Evolutionary conservation across 75 land plant genomes (phyloP), one percentile per base, ranked within the genome.

Genomic region (Cupressus sempervirens): DNA sequence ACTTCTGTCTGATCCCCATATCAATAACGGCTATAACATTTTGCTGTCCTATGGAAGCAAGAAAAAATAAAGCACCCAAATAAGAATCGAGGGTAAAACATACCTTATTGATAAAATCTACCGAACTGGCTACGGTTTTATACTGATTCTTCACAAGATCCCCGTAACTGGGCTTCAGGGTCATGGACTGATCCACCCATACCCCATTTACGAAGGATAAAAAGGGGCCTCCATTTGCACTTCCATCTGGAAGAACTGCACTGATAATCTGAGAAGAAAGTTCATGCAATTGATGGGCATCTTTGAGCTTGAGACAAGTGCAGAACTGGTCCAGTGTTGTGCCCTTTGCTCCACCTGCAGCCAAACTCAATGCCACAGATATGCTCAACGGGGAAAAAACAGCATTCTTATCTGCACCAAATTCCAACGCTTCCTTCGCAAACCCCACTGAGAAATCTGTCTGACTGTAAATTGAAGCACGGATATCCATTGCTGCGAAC

Each of bases 341-440:
- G 20, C 93, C 96, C 73, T 84, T 91, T 67, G 99, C 88, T 3
- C 99, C 98, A 34, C 98, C 92, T 1, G 92, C 89, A 16, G 89
- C 85, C 90, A 97, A 84, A 83, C 93, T 87, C 85, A 96, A 88
- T 41, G 90, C 91, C 46, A 88, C 87, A 84, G 88, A 87, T 84
- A 97, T 76, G 83, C 96, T 92, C 10, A 92, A 82, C 26, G 99
- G 96, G 10, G 96, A 96, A 85, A 95, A 87, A 41, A 93, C 96
- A 29, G 88, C 89, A 91, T 97, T 97, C 50, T 86, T 30, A 40
- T 80, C 83, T 35, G 86, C 82, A 38, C 83, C 32, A 30, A 30
- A 8, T 32, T 32, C 30, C 26, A 67, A 14, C 4, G 35, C 20
- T 83, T 38, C n/a, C 29, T 52, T 67, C 11, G 43, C 13, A 73